Base-by-base conservation (phyloP, 345 rosid genomes). In the Abelmoschus esculentus region DNA sequence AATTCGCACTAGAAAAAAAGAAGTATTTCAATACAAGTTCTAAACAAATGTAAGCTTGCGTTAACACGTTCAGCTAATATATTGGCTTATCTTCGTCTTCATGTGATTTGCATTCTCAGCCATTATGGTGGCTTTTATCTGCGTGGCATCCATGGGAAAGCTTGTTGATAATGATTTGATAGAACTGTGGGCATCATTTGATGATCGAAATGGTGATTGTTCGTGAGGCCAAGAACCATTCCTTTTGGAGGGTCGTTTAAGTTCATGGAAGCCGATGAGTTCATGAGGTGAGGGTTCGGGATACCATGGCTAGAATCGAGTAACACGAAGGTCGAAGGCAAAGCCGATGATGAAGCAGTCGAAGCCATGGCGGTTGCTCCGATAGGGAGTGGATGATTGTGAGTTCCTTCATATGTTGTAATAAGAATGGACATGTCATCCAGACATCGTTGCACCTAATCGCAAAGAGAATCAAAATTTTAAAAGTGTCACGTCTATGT, bases 341-440 rank as follows among this genome's bases (percentile, higher is more conserved):
- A 76, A 18, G 88, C 92, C 0, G 96, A 92, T 6, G 96, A 19
- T 49, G 56, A 83, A 65, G 96, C 88, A 36, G 96, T 90, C 49
- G 96, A 84, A 28, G 92, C 96, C 92, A 87, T 87, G 44, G 90
- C 85, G 6, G 89, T 87, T 74, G 96, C 96, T 55, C 91, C 84
- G 7, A 82, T 80, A 3, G 92, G 89, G 62, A 90, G 90, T 63
- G 86, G 83, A 64, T 90, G 96, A 75, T 70, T 87, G 77, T 90
- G 96, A 47, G 82, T 86, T 68, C 96, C 96, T 79, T 90, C 96
- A 52, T 90, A 90, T 38, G 92, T 90, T 47, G 92, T 90, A 58
- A 90, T 90, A 71, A 90, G 74, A 74, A 87, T 87, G 8, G 96
- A 84, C 90, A 83, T 81, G 56, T 89, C 96, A 2, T 87, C 90